Evolutionary conservation across 352 stramenopile genomes (phyloP), one percentile per base, ranked within the genome.

Genomic region (Phytophthora syringae): DNA sequence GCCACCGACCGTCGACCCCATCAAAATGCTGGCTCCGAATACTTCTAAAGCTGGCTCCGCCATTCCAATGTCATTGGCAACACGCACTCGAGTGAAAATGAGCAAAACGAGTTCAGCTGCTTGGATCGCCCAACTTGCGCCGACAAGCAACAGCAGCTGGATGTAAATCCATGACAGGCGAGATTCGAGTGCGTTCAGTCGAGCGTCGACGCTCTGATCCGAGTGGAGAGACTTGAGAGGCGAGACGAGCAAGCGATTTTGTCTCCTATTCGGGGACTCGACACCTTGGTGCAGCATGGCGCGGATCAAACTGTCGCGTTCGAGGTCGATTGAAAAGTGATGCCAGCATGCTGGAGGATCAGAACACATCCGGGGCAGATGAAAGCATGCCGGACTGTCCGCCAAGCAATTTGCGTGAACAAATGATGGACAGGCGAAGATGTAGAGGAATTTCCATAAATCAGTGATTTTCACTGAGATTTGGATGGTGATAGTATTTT

Each of bases 41-140:
- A 70, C 20, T 52, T 64, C 64, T 30, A 65, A 32, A 37, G 64
- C 72, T n/a, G 39, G 30, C 7, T 36, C 45, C 7, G 47, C 55
- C 52, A 77, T 71, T 40, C 40, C 50, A 39, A 72, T 37, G 44
- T 66, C 30, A 13, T 51, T 55, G 13, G 59, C 63, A n/a, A 80
- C 57, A 13, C 52, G 45, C 0, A 36, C 30, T 5, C 70, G 34
- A n/a, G 65, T 71, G 60, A 75, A 80, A 10, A 58, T 54, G 49
- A 80, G 77, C 30, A 78, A 51, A 12, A 73, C 67, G 21, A 70
- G 58, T 32, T 74, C 69, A 16, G 70, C 64, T 5, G 72, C 36
- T 56, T 76, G 62, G 32, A 78, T 55, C 34, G 69, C 60, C 69
- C 72, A 80, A 13, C 59, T 70, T 18, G 69, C 34, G 7, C 69